These are phyloP conservation scores for Sugiyamaella chiloensis DNA, from an alignment of 805 yeast genomes.

Conservation along the genomic window DNA sequence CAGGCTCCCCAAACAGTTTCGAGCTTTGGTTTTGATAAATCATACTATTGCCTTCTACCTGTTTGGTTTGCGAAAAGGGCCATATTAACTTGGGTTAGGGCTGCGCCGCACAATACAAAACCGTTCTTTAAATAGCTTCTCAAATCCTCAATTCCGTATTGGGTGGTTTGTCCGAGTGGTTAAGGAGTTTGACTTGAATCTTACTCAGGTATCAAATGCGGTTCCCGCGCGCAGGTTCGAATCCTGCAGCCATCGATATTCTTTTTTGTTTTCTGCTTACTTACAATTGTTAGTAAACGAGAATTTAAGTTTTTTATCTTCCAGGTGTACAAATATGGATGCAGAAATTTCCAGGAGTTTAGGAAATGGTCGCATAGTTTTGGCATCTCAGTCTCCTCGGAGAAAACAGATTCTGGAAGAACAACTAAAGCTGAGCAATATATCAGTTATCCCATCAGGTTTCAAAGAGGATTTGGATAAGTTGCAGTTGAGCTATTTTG, in stretches of 20 bases:
- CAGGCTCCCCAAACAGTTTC: too few species aligned
- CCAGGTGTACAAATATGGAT: slow-evolving; percentile 1
- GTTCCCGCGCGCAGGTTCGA: slow-evolving; percentile 43
- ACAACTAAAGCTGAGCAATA: slow-evolving; percentile 33
- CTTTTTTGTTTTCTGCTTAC: too few species aligned
- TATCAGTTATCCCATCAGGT: slow-evolving; percentile 53
- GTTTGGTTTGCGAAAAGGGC: too few species aligned
- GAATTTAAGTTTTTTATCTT: too few species aligned
- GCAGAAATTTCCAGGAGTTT: not conserved
- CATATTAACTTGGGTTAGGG: too few species aligned
- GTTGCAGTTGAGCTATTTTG: slow-evolving; percentile 42
- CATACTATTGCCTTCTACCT: too few species aligned
- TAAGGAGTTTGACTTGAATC: slow-evolving; percentile 44
- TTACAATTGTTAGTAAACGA: too few species aligned
- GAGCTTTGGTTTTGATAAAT: too few species aligned
- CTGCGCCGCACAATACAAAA: too few species aligned
- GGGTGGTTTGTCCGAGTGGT: slow-evolving; percentile 44
- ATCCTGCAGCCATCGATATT: slow-evolving; percentile 40
- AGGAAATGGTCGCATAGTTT: slow-evolving; percentile 40
- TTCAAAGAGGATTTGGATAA: slow-evolving; percentile 79
- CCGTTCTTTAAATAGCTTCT: too few species aligned
- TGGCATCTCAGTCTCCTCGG: slow-evolving; percentile 86
- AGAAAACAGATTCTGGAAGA: slow-evolving; percentile 67
- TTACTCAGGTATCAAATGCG: slow-evolving; percentile 35
- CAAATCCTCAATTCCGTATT: not conserved